These are phyloP conservation scores for Grosmannia clavigera DNA, from an alignment of 2,329 filamentous ascomycete species.

Conservation along the genomic window DNA sequence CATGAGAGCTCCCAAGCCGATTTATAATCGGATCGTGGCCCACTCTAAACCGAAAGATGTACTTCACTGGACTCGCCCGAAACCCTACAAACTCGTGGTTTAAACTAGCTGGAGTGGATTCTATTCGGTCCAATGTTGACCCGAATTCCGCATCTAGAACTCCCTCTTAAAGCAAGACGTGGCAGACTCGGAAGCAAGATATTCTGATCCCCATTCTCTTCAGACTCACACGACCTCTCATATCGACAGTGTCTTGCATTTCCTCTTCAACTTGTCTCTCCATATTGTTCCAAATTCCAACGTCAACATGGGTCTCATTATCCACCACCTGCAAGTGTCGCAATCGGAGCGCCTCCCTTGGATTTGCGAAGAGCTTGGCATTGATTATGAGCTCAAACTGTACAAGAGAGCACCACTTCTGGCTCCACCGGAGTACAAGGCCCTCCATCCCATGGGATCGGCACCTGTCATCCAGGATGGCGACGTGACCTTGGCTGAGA, in stretches of 20 bases:
- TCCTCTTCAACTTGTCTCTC: neutral
- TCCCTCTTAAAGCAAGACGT: no score
- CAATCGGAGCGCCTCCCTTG: conserved; percentile 54
- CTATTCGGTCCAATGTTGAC: no score
- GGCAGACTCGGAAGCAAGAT: no score
- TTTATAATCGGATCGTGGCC: no score
- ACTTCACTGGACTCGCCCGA: no score
- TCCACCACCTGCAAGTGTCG: conserved; percentile 43
- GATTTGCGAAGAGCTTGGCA: conserved; percentile 50
- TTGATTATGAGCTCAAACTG: conserved; percentile 31
- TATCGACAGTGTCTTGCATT: neutral
- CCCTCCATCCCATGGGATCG: conserved; percentile 35
- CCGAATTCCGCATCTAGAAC: no score
- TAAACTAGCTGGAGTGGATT: no score
- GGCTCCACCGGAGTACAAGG: conserved; percentile 26
- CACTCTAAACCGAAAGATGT: no score
- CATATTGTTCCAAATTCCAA: neutral
- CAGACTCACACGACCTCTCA: neutral
- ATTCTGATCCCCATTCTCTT: no score
- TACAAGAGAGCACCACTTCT: conserved; percentile 22
- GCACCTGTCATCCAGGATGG: conserved; percentile 50
- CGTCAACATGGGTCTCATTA: conserved; percentile 15
- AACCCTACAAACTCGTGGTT: no score
- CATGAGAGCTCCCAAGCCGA: no score
- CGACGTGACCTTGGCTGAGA: conserved; percentile 43